Conservation (phyloP, 2,329 filamentous ascomycete genomes). For the Sordariomycetes sp. region DNA sequence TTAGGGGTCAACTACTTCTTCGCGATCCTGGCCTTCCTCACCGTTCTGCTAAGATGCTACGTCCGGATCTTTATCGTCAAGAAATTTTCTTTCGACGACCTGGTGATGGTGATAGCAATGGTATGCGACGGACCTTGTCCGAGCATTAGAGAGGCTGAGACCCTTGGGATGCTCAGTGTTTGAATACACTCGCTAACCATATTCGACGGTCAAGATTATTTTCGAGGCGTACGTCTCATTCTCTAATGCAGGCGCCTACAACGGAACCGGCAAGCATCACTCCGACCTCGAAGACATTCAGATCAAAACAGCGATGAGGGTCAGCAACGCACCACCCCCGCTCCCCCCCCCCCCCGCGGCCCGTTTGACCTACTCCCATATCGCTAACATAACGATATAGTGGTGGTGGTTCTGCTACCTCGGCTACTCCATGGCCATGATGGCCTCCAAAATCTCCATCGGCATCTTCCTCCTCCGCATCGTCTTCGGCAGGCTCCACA, state of each 20-base stretch:
- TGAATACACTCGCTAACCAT: not conserved
- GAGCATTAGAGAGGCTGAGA: not conserved
- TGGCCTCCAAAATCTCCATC: slow-evolving; percentile 26
- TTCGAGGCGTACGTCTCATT: slow-evolving; percentile 17
- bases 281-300: slow-evolving; percentile 14
- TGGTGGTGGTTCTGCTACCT: slow-evolving; percentile 25
- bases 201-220: slow-evolving; percentile 16
- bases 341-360: too few relatives aligned
- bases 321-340: slow-evolving; percentile 7
- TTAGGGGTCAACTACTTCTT: slow-evolving; percentile 15
- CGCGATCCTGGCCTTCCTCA: slow-evolving; percentile 12
- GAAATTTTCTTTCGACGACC: slow-evolving; percentile 24
- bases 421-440: slow-evolving; percentile 21
- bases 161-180: not conserved
- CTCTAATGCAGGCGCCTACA: slow-evolving; percentile 19
- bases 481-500: slow-evolving; percentile 17
- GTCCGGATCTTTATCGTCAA: slow-evolving; percentile 19
- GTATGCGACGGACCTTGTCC: slow-evolving; percentile 9
- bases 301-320: slow-evolving; percentile 19
- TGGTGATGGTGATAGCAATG: slow-evolving; percentile 21
- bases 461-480: slow-evolving; percentile 27
- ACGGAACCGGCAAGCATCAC: slow-evolving; percentile 25
- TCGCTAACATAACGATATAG: slow-evolving; percentile 6
- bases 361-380: slow-evolving; percentile 11
- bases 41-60: slow-evolving; percentile 18